These are phyloP conservation scores for Amaranthus hypochondriacus DNA, from an alignment of 148 eudicot genomes.

Conservation along the genomic window DNA sequence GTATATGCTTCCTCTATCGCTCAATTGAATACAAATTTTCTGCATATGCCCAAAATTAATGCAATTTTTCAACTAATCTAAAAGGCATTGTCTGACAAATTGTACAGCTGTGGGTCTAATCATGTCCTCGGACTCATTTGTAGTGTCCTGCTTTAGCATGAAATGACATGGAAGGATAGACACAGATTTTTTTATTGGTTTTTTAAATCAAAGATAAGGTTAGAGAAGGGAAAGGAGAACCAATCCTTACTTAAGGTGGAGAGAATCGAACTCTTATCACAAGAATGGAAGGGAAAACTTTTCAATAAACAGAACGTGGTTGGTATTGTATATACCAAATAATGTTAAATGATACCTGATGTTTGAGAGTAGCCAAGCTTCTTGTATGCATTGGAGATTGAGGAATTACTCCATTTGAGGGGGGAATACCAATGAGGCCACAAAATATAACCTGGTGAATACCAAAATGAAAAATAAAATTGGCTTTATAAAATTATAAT, in stretches of 20 bases:
- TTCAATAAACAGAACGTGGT: neutral
- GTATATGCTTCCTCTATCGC: neutral
- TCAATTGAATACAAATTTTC: neutral
- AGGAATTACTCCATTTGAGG: constrained; percentile 97
- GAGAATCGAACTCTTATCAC: too few relatives aligned
- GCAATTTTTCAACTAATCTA: neutral
- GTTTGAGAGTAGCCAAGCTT: constrained; percentile 96
- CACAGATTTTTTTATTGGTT: too few relatives aligned
- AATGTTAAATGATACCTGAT: constrained; percentile 53
- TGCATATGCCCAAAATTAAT: neutral
- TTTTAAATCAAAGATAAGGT: too few relatives aligned
- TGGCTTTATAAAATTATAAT: neutral
- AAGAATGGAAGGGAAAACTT: neutral
- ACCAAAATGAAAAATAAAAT: neutral
- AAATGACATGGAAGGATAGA: neutral
- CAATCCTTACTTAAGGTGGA: too few relatives aligned
- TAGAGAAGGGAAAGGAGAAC: too few relatives aligned
- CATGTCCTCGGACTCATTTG: neutral
- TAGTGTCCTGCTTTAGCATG: neutral
- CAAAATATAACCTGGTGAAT: constrained; percentile 64
- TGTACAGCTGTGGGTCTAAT: neutral
- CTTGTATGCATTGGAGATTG: constrained; percentile 99
- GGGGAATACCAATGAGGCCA: constrained; percentile 94
- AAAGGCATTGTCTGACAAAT: neutral
- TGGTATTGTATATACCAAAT: neutral